These are phyloP conservation scores for Picea glauca DNA, from an alignment of 75 land plant genomes.

Conservation along the genomic window DNA sequence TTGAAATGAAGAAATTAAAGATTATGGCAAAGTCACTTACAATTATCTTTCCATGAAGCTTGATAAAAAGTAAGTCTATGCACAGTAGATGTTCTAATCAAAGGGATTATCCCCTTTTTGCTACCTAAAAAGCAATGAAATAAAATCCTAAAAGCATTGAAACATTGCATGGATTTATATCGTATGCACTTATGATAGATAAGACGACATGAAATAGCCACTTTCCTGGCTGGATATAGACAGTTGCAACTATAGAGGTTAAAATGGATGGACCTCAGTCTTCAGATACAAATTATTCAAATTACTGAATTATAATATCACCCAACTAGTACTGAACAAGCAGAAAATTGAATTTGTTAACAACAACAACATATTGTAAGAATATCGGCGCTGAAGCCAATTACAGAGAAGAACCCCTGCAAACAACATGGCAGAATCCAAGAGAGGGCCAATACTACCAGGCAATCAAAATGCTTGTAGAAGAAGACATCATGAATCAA, in stretches of 20 bases:
- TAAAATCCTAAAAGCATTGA: not conserved
- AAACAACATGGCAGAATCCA: no score
- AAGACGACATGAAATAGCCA: not conserved
- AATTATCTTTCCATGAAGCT: no score
- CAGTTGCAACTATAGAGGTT: not conserved
- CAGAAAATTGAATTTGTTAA: not conserved
- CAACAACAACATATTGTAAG: no score
- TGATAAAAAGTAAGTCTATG: not conserved
- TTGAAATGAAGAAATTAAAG: not conserved
- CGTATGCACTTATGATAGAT: not conserved
- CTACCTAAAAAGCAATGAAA: not conserved
- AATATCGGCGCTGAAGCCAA: no score
- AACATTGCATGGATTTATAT: not conserved
- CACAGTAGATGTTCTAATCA: not conserved
- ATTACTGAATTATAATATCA: not conserved
- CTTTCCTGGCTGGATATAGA: not conserved
- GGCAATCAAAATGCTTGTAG: no score
- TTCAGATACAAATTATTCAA: not conserved
- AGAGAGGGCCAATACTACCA: no score
- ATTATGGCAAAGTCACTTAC: not conserved
- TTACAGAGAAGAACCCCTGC: no score
- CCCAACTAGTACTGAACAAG: not conserved
- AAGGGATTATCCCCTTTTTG: not conserved
- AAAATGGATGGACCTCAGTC: not conserved
- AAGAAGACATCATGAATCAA: no score